Conservation (phyloP, 345 rosid species). For the Gossypium mustelinum region DNA sequence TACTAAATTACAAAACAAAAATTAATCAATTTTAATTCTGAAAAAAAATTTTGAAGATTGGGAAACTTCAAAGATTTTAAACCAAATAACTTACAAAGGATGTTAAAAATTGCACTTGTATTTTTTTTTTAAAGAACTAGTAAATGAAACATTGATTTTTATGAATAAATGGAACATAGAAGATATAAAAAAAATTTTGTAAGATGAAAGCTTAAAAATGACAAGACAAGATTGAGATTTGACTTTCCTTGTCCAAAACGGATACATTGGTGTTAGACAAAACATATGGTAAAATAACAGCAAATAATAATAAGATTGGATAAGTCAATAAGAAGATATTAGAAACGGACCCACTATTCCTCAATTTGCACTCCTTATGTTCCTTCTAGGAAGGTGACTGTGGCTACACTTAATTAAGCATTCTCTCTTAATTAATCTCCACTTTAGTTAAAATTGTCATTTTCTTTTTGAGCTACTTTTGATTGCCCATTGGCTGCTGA, state of each 20-base stretch:
- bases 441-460: background rate
- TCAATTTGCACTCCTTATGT: background rate
- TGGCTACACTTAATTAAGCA: background rate
- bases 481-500: background rate
- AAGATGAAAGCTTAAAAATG: background rate
- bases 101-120: too few relatives aligned
- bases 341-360: background rate
- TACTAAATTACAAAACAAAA: background rate
- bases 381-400: background rate
- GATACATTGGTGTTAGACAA: constrained; percentile 7
- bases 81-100: too few relatives aligned
- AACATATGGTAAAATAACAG: too few relatives aligned
- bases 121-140: too few relatives aligned
- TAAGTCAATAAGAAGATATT: constrained; percentile 2
- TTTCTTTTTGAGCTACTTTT: background rate
- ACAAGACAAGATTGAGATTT: background rate
- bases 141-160: too few relatives aligned
- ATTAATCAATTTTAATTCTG: too few relatives aligned
- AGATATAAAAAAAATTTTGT: too few relatives aligned
- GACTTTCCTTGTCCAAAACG: background rate
- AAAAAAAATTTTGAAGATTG: too few relatives aligned
- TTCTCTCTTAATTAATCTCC: background rate
- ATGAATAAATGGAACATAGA: too few relatives aligned
- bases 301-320: background rate
- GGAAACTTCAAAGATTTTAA: too few relatives aligned